These are phyloP conservation scores for Triticum dicoccoides DNA, from an alignment of 176 grass and related monocot species.

Conservation along the genomic window DNA sequence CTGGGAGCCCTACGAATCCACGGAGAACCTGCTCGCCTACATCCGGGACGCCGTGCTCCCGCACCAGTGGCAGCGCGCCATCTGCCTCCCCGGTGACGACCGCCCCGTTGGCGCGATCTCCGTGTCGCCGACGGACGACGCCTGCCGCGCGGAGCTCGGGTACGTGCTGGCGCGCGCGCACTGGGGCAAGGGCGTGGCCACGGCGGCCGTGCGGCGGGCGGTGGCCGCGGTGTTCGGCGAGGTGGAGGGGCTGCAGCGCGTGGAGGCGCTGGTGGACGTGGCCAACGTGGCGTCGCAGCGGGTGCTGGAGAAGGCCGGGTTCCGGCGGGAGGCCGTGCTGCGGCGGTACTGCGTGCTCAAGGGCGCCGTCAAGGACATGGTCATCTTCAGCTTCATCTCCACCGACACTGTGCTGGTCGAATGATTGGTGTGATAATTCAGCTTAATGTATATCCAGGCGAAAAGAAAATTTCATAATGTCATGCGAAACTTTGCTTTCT, in stretches of 20 bases:
- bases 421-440: neutral
- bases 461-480: neutral
- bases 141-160: conserved; percentile 57
- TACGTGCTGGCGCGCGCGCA: conserved; percentile 61
- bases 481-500: too few species aligned
- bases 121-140: conserved; percentile 41
- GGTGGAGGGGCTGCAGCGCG: conserved; percentile 53
- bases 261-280: conserved; percentile 71
- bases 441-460: neutral
- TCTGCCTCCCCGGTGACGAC: conserved; percentile 38
- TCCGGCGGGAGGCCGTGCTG: conserved; percentile 66
- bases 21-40: conserved; percentile 51
- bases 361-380: conserved; percentile 40
- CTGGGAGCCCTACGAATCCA: conserved; percentile 69
- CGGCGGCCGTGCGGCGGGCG: conserved; percentile 49
- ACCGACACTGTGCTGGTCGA: conserved; percentile 26
- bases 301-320: conserved; percentile 86
- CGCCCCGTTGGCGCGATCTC: conserved; percentile 59
- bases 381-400: conserved; percentile 61
- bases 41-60: conserved; percentile 49
- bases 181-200: conserved; percentile 65
- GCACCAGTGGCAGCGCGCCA: conserved; percentile 67
- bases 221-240: conserved; percentile 38
- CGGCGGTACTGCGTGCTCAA: conserved; percentile 38
- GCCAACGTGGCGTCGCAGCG: conserved; percentile 63